Evolutionary conservation across 139 green algal genomes (phyloP), one percentile per base, ranked within the genome.

Genomic region (Desmodesmus armatus): DNA sequence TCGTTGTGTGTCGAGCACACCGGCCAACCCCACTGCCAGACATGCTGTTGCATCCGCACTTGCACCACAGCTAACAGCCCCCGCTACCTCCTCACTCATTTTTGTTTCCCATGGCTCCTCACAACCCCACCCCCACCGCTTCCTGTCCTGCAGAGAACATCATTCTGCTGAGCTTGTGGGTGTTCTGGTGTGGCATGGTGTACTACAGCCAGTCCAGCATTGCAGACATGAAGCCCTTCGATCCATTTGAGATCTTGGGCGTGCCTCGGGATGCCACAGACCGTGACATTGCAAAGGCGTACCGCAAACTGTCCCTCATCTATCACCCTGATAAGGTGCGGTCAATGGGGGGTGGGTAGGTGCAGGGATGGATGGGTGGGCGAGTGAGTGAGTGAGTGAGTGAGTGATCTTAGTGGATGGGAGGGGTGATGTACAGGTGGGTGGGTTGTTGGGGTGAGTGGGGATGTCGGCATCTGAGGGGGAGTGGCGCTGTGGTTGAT

Each of bases 311-410:
- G 35, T 95, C 92, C 3, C 66, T 96, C 19, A 74, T 87, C 73
- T 98, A 94, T 80, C 96, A 98, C 78, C 96, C 96, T 3, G 96
- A 98, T 84, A 98, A 98, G 88, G 89, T 91, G 60, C 25, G 87
- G 33, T 44, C 17, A 3, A 82, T 3, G 2, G 29, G 17, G 1
- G 2, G 27, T 27, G n/a, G n/a, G n/a, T n/a, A n/a, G n/a, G n/a
- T n/a, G n/a, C n/a, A n/a, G n/a, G n/a, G n/a, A n/a, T n/a, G n/a
- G n/a, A n/a, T n/a, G n/a, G n/a, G n/a, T n/a, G n/a, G n/a, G n/a
- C n/a, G n/a, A n/a, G n/a, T n/a, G n/a, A n/a, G n/a, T n/a, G n/a
- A n/a, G n/a, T n/a, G n/a, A n/a, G n/a, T n/a, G n/a, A n/a, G n/a
- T n/a, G n/a, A n/a, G n/a, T n/a, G n/a, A n/a, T n/a, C n/a, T n/a